Percentiles rank a stretch among this genome's conserved stretches.
Evolutionary conservation across 768 basidiomycete species (phyloP).

Genomic region (Lenzites betulinus): DNA sequence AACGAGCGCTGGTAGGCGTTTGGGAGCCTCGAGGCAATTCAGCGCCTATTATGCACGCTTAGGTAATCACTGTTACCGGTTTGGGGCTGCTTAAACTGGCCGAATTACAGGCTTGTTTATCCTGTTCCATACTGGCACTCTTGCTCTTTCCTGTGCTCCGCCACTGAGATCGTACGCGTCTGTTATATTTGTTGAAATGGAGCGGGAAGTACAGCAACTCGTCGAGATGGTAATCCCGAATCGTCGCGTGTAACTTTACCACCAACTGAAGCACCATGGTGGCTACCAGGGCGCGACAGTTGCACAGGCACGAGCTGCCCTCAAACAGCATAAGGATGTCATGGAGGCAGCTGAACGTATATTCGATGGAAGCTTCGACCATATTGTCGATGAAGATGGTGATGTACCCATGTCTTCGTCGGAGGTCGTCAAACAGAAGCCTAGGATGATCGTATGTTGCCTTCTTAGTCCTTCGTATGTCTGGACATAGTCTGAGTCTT

Average conservation of each 20-base stretch:
- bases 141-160: not conserved
- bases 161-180: not conserved
- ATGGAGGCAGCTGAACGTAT: slow-evolving; percentile 89
- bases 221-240: slow-evolving; percentile 36
- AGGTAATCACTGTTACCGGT: slow-evolving; percentile 2
- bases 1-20: not conserved
- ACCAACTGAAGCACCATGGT: not conserved
- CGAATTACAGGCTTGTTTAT: not conserved
- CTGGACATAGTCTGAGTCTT: too few species aligned
- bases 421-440: slow-evolving; percentile 15
- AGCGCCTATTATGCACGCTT: not conserved
- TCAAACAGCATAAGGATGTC: slow-evolving; percentile 83
- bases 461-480: not conserved
- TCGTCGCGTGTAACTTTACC: not conserved
- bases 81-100: not conserved
- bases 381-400: slow-evolving; percentile 60
- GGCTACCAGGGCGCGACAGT: slow-evolving; percentile 71
- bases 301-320: slow-evolving; percentile 81
- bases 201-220: slow-evolving; percentile 37
- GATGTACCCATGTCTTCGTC: slow-evolving; percentile 26
- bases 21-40: slow-evolving; percentile 18
- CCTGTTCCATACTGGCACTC: not conserved
- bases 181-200: slow-evolving; percentile 27
- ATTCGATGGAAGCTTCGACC: slow-evolving; percentile 82
- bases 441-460: slow-evolving; percentile 31